Evolutionary conservation across 331 rosid species (phyloP).

Genomic region (Acacia pycnantha): DNA sequence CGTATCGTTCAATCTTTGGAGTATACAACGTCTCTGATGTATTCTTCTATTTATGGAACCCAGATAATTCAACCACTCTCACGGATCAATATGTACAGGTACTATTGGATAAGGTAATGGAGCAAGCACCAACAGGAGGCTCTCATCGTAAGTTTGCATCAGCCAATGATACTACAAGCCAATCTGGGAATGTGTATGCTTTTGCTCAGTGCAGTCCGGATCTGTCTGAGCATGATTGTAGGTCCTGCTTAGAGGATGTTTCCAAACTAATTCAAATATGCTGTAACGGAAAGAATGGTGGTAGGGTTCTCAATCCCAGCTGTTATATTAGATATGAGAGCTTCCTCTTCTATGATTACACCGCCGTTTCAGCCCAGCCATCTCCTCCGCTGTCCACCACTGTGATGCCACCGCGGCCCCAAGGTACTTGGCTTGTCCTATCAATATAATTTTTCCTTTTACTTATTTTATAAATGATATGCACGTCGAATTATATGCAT

Average conservation of each 20-base stretch:
- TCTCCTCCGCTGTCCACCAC: neutral
- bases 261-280: fast-evolving
- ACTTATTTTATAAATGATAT: neutral
- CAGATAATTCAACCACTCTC: neutral
- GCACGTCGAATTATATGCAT: too few species aligned
- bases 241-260: neutral
- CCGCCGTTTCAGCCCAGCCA: neutral
- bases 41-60: neutral
- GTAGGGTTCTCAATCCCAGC: neutral
- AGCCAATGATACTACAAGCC: neutral
- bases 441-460: neutral
- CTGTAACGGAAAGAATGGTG: neutral
- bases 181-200: neutral
- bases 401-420: neutral
- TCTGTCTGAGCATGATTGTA: neutral
- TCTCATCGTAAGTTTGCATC: neutral
- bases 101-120: neutral
- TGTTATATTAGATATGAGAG: neutral
- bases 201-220: neutral
- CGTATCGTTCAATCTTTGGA: neutral
- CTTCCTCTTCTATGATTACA: neutral
- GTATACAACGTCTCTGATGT: neutral
- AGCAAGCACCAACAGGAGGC: neutral
- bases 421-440: neutral
- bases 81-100: neutral